These are phyloP conservation scores for Aspergillus carbonarius DNA, from an alignment of 2,329 filamentous ascomycete species.

Conservation along the genomic window DNA sequence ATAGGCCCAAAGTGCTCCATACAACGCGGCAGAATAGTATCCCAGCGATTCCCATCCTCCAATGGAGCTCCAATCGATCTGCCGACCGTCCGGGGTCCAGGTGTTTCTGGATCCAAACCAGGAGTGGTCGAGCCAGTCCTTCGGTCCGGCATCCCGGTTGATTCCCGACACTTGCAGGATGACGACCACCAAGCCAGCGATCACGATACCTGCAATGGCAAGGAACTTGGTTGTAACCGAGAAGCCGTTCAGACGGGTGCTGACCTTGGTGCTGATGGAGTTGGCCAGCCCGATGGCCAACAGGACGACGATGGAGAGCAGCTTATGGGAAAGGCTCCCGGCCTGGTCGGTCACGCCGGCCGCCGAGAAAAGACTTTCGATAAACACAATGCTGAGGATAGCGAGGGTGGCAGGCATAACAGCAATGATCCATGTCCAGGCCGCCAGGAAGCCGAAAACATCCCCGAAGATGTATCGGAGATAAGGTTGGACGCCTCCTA, in stretches of 20 bases:
- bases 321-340: constrained; percentile 10
- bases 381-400: constrained; percentile 20
- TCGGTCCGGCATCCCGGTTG: background rate
- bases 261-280: constrained; percentile 18
- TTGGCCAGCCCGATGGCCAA: constrained; percentile 14
- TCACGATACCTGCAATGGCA: constrained; percentile 10
- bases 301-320: constrained; percentile 14
- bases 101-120: constrained; percentile 17
- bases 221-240: constrained; percentile 19
- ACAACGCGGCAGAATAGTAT: constrained; percentile 18
- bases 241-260: constrained; percentile 14
- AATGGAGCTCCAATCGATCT: constrained; percentile 16
- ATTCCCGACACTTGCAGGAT: constrained; percentile 3
- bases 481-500: constrained; percentile 18
- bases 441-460: constrained; percentile 18
- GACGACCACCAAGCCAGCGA: constrained; percentile 12
- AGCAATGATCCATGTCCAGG: constrained; percentile 22
- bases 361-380: constrained; percentile 19
- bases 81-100: constrained; percentile 14
- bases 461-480: constrained; percentile 20
- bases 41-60: constrained; percentile 16
- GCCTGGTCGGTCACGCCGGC: constrained; percentile 11
- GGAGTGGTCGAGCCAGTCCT: constrained; percentile 15
- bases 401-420: constrained; percentile 19
- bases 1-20: constrained; percentile 20